phyloP scores from a whole-genome alignment of 1,284 basidiomycete genomes.

The Sphagnurus paluster region DNA sequence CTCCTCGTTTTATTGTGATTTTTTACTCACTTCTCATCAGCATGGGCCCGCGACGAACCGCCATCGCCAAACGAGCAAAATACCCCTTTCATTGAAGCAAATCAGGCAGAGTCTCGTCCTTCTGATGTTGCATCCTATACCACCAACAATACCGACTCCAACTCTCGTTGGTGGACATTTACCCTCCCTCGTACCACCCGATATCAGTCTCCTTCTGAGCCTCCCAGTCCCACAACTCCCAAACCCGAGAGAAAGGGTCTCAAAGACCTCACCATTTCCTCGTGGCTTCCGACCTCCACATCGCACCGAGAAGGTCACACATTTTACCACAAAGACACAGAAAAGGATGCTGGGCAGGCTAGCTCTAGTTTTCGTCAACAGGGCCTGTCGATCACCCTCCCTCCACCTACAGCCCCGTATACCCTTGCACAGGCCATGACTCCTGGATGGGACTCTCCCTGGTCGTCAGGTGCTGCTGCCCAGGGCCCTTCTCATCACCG shows the following conservation, averaged over 20 bases:
- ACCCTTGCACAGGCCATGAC: slow-evolving; percentile 56
- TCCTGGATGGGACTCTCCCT: slow-evolving; percentile 69
- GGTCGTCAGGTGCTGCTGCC: slow-evolving; percentile 50
- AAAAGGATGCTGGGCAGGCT: slow-evolving; percentile 22
- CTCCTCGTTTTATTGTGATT: slow-evolving; percentile 28
- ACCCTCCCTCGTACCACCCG: slow-evolving; percentile 43
- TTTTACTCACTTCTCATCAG: slow-evolving; percentile 37
- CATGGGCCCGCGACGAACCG: slow-evolving; percentile 81
- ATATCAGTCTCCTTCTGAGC: slow-evolving; percentile 23
- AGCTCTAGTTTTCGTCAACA: slow-evolving; percentile 23
- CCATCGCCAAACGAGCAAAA: slow-evolving; percentile 63
- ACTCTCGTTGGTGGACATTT: slow-evolving; percentile 73
- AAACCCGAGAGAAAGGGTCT: slow-evolving; percentile 36
- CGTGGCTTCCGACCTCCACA: slow-evolving; percentile 40
- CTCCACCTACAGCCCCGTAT: slow-evolving; percentile 43
- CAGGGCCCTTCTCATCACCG: slow-evolving; percentile 33
- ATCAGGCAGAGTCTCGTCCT: slow-evolving; percentile 38
- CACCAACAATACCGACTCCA: slow-evolving; percentile 42
- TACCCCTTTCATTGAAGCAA: slow-evolving; percentile 26
- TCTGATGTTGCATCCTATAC: slow-evolving; percentile 54
- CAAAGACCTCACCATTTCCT: slow-evolving; percentile 41
- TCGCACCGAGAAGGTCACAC: slow-evolving; percentile 31
- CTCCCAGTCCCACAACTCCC: slow-evolving; percentile 16
- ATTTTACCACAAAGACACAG: slow-evolving; percentile 33
- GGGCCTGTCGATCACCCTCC: slow-evolving; percentile 39